Conservation (phyloP, 2,329 filamentous ascomycete genomes). For the Cladosporium oxysporum region DNA sequence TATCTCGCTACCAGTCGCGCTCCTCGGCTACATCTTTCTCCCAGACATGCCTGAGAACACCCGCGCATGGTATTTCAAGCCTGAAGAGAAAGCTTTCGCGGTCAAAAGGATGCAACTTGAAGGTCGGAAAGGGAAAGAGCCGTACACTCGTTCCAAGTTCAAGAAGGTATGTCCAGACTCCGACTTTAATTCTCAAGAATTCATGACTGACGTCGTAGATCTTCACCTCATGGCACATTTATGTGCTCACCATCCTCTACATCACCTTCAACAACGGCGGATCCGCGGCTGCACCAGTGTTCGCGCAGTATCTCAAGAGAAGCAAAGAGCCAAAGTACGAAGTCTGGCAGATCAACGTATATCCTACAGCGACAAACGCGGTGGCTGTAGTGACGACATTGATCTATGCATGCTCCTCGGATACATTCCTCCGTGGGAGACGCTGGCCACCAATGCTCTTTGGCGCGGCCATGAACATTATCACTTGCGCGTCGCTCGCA, state of each 20-base stretch:
- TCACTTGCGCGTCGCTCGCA: constrained; percentile 54
- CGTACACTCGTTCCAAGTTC: constrained; percentile 52
- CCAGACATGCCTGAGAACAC: constrained; percentile 13
- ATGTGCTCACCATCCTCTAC: constrained; percentile 59
- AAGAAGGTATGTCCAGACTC: background rate
- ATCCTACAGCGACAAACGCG: constrained; percentile 53
- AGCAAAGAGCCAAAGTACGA: constrained; percentile 44
- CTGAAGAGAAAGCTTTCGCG: constrained; percentile 42
- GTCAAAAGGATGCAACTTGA: constrained; percentile 53
- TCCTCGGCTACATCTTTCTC: constrained; percentile 11
- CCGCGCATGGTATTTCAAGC: constrained; percentile 3
- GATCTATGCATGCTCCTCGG: constrained; percentile 66
- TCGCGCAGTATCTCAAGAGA: constrained; percentile 49
- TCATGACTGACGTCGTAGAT: constrained; percentile 42
- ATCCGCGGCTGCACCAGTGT: constrained; percentile 55
- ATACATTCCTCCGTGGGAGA: constrained; percentile 57
- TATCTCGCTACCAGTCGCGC: constrained; percentile 7
- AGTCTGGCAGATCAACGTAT: constrained; percentile 58
- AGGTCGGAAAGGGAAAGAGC: constrained; percentile 42
- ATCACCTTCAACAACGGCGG: constrained; percentile 65
- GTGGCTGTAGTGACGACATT: constrained; percentile 62
- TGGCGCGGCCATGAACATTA: constrained; percentile 48
- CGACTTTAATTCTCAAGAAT: background rate
- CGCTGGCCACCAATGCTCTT: constrained; percentile 60
- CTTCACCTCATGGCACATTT: constrained; percentile 66